phyloP scores from a whole-genome alignment of 192 early-diverging fungal species.

The Jimgerdemannia lactiflua region DNA sequence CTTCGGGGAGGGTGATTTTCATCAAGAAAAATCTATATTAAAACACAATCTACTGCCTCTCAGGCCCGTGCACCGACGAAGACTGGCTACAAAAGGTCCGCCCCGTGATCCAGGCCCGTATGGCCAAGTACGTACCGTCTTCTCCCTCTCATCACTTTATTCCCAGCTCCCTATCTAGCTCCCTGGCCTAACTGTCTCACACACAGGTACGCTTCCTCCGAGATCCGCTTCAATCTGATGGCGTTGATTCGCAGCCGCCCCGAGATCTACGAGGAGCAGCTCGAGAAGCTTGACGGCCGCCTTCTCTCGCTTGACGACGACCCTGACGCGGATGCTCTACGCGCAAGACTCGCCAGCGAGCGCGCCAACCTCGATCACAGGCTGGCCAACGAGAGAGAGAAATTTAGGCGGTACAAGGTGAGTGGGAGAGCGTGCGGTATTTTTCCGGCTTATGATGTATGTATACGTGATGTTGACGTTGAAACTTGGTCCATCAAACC shows the following conservation, averaged over 20 bases:
- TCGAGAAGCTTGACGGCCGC: constrained; percentile 40
- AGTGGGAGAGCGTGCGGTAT: constrained; percentile 2
- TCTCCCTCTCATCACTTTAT: neutral
- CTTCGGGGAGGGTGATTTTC: neutral
- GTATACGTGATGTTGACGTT: no score
- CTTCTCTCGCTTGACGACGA: constrained; percentile 34
- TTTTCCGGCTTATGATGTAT: neutral
- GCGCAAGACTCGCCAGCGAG: constrained; percentile 48
- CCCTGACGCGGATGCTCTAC: constrained; percentile 26
- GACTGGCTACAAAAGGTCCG: constrained; percentile 66
- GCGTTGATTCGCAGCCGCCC: constrained; percentile 68
- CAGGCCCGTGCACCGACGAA: constrained; percentile 58
- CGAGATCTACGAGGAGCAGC: constrained; percentile 48
- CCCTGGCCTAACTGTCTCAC: neutral
- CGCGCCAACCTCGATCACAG: constrained; percentile 45
- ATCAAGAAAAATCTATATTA: no score
- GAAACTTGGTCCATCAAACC: neutral
- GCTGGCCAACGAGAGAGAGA: constrained; percentile 58
- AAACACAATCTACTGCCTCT: neutral
- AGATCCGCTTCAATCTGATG: constrained; percentile 82
- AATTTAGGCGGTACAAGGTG: constrained; percentile 53
- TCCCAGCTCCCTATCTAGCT: neutral
- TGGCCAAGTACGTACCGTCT: constrained; percentile 41
- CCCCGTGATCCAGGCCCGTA: constrained; percentile 65
- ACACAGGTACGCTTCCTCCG: constrained; percentile 40